Percentiles rank a stretch among this genome's conserved stretches.
These are phyloP conservation scores for Volvox reticuliferus DNA, from an alignment of 139 green algal genomes.

Conservation along the genomic window DNA sequence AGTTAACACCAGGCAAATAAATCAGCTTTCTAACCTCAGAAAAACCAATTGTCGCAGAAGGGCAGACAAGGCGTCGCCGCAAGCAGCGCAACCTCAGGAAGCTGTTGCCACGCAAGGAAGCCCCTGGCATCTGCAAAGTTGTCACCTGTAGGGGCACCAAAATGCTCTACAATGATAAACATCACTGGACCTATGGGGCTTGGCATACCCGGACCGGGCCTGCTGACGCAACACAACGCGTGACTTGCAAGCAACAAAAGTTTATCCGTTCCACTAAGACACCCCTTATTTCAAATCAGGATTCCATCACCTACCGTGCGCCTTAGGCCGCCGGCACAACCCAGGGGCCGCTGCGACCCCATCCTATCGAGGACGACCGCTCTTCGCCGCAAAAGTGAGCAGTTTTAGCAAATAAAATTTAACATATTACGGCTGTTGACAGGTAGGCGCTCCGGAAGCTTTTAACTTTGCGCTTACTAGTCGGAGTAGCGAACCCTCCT, in stretches of 20 bases:
- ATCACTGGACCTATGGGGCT: too few relatives aligned
- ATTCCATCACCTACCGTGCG: background rate
- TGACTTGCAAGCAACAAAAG: too few relatives aligned
- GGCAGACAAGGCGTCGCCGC: background rate
- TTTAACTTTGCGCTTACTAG: background rate
- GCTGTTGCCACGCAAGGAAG: conserved; percentile 15
- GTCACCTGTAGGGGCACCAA: background rate
- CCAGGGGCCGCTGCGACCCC: background rate
- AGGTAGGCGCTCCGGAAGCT: background rate
- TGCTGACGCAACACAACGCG: too few relatives aligned
- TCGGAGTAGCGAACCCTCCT: background rate
- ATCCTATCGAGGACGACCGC: background rate
- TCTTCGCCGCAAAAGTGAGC: background rate
- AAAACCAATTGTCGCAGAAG: background rate
- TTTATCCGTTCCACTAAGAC: too few relatives aligned
- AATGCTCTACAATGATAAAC: background rate
- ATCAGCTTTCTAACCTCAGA: background rate
- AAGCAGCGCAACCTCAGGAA: background rate
- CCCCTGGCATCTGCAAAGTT: conserved; percentile 1
- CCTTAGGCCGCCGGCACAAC: background rate
- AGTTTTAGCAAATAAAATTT: background rate
- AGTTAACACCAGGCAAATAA: background rate
- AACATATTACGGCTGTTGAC: background rate
- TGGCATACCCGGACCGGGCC: too few relatives aligned
- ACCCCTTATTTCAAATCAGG: too few relatives aligned